Evolutionary conservation across 371 early-diverging fungal species (phyloP), one percentile per base, ranked within the genome.

Genomic region (Lichtheimia ramosa): DNA sequence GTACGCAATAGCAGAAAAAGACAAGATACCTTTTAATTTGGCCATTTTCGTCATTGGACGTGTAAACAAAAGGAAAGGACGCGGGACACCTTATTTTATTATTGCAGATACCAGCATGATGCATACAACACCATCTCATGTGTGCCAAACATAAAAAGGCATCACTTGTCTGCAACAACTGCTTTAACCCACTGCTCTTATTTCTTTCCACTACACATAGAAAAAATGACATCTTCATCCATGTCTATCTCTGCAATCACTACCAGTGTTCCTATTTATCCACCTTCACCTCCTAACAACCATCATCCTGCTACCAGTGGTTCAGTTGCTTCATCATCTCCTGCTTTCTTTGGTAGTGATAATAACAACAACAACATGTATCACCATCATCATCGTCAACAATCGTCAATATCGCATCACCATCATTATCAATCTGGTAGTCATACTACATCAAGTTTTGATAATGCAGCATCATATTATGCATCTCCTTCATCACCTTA

Each of bases 161-260:
- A 46, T 46, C 46, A 46, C 16, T 7, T 10, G 6, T 34, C 10
- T 34, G 8, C 34, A 8, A 27, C 27, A n/a, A n/a, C n/a, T n/a
- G 13, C 34, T 28, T 28, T 12, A 16, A n/a, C 49, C 34, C 49
- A n/a, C 21, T 14, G 51, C 39, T 25, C 12, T 28, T 15, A 0
- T 3, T 49, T 48, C 14, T n/a, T 34, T 10, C 27, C 8, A 5
- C 8, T 3, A 0, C 27, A 27, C 27, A n/a, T 13, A 43, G 5
- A 43, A 43, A 21, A 14, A 46, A 46, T 46, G 46, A 46, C 46
- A 34, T 56, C n/a, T 25, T 34, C 57, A 46, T 59, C 65, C 46
- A 75, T 75, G 75, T 71, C 75, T 43, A 64, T 75, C 41, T 71
- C 75, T 51, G 72, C 75, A 25, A 71, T 75, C 49, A 69, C 69